phyloP scores from a whole-genome alignment of 129 eudicot genomes.

The Gnaphalium uliginosum region DNA sequence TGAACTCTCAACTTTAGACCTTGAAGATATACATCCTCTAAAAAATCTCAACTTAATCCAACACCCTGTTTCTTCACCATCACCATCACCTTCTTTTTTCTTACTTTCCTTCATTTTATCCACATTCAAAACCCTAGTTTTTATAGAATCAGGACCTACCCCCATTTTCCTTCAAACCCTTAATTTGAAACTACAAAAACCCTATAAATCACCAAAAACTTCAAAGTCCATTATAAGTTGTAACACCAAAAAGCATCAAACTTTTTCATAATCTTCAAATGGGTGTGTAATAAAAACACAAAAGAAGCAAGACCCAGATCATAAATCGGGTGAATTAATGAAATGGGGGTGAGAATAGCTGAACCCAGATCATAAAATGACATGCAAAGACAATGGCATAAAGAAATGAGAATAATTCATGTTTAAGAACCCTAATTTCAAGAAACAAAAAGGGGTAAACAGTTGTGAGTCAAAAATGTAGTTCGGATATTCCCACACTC shows the following conservation, averaged over 20 bases:
- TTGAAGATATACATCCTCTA: constrained; percentile 62
- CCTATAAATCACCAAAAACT: constrained; percentile 28
- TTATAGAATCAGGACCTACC: constrained; percentile 48
- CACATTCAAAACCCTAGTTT: constrained; percentile 40
- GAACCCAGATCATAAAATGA: constrained; percentile 31
- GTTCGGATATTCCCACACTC: constrained; percentile 29
- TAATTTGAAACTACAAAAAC: constrained; percentile 1
- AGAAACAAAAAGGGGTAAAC: constrained; percentile 27
- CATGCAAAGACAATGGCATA: constrained; percentile 40
- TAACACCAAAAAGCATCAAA: not conserved
- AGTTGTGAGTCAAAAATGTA: constrained; percentile 36
- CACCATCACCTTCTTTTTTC: constrained; percentile 45
- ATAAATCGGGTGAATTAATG: constrained; percentile 20
- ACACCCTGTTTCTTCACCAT: constrained; percentile 46
- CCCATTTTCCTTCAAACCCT: constrained; percentile 42
- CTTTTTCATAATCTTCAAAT: not conserved
- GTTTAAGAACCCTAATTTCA: constrained; percentile 29
- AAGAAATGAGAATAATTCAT: constrained; percentile 17
- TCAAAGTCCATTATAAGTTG: constrained; percentile 18
- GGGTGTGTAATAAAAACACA: constrained; percentile 2
- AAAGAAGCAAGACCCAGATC: constrained; percentile 16
- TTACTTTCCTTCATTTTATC: constrained; percentile 38
- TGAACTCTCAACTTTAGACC: constrained; percentile 69
- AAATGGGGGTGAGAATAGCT: constrained; percentile 7
- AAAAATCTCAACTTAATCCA: constrained; percentile 66